Conservation (phyloP, 2,329 filamentous ascomycete genomes). For the Teratosphaeria destructans region DNA sequence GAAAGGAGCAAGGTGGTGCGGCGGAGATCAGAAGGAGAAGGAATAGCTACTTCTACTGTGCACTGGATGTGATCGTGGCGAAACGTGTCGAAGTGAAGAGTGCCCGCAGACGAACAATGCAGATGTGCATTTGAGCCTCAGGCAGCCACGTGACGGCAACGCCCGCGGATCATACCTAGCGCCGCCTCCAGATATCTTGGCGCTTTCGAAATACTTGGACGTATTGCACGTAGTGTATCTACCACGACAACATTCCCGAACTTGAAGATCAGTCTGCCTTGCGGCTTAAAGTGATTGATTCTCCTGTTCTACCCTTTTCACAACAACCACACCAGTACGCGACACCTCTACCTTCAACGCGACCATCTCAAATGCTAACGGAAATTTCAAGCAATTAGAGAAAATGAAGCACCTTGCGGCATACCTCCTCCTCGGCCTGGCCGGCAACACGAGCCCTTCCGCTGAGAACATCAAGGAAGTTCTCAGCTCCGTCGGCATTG, state of each 20-base stretch:
- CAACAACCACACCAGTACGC: slow-evolving; percentile 13
- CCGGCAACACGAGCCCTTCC: slow-evolving; percentile 81
- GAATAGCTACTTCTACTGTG: slow-evolving; percentile 1
- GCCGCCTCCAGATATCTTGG: not conserved
- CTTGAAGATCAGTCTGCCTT: slow-evolving; percentile 99
- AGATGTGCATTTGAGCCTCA: not conserved
- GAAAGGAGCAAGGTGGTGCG: not conserved
- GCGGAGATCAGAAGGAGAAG: not conserved
- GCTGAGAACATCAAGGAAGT: slow-evolving; percentile 78
- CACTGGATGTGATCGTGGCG: not conserved
- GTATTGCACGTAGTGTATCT: not conserved
- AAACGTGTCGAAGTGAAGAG: not conserved
- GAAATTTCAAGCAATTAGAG: slow-evolving; percentile 18
- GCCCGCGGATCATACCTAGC: not conserved
- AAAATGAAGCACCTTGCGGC: slow-evolving; percentile 99
- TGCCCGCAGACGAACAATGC: not conserved
- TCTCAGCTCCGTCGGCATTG: slow-evolving; percentile 87
- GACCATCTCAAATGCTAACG: not conserved
- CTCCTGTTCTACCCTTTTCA: slow-evolving; percentile 56
- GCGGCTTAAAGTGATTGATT: slow-evolving; percentile 98
- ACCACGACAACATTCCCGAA: slow-evolving; percentile 41
- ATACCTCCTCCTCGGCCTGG: slow-evolving; percentile 93
- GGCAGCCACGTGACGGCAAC: not conserved
- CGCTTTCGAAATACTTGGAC: slow-evolving; percentile 2
- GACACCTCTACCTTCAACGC: not conserved